A percentile compares a stretch with the other conserved stretches of the same genome.
phyloP scores from a whole-genome alignment of 352 stramenopile genomes.

The Bremia lactucae region DNA sequence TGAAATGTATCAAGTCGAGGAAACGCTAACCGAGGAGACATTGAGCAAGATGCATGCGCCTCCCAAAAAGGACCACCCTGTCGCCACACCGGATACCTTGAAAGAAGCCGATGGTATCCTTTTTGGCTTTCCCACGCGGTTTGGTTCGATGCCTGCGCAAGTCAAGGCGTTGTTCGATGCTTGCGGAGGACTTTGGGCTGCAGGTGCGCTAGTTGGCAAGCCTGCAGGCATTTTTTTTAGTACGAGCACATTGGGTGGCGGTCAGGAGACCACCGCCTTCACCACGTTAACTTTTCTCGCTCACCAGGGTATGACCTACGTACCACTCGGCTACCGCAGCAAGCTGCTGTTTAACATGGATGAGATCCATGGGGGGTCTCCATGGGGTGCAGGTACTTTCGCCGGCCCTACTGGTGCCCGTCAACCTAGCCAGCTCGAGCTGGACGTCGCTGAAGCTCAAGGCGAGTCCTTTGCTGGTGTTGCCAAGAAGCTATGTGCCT shows the following conservation, averaged over 20 bases:
- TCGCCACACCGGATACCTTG: conserved; percentile 51
- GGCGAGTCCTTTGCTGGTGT: conserved; percentile 76
- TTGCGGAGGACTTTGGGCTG: conserved; percentile 74
- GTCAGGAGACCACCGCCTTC: conserved; percentile 85
- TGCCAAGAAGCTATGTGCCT: conserved; percentile 67
- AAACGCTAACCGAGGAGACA: conserved; percentile 76
- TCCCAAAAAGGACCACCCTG: conserved; percentile 58
- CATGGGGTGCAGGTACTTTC: conserved; percentile 80
- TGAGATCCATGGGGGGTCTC: conserved; percentile 61
- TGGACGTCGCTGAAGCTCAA: conserved; percentile 65
- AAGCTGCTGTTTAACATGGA: conserved; percentile 63
- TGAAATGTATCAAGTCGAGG: conserved; percentile 62
- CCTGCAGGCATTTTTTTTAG: conserved; percentile 83
- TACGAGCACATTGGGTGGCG: conserved; percentile 64
- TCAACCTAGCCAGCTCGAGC: conserved; percentile 71
- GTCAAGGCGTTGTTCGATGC: conserved; percentile 87
- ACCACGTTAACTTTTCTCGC: conserved; percentile 79
- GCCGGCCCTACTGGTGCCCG: conserved; percentile 73
- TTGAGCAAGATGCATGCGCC: conserved; percentile 75
- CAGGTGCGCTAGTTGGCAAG: conserved; percentile 80
- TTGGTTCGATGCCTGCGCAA: conserved; percentile 72
- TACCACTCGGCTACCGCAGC: conserved; percentile 76
- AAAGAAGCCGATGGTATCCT: conserved; percentile 74
- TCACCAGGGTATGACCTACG: conserved; percentile 87
- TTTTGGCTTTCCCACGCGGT: conserved; percentile 81